Evolutionary conservation across 2,329 filamentous ascomycete species (phyloP).

Genomic region (Colletotrichum simmondsii): DNA sequence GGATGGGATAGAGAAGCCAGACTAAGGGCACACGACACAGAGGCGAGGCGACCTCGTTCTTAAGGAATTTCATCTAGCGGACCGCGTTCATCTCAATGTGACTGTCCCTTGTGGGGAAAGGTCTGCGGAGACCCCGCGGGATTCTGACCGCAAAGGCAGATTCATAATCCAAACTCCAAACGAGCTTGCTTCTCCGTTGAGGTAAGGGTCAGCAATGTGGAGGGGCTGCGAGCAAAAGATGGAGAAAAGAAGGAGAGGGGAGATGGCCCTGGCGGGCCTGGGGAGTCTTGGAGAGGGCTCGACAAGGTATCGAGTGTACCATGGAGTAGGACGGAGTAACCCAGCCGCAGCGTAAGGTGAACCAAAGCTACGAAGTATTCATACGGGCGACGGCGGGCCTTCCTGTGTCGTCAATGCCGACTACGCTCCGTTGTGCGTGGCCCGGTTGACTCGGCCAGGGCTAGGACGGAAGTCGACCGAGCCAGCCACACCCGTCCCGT

Average conservation of each 20-base stretch:
- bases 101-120: conserved; percentile 30
- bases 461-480: conserved; percentile 34
- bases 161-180: conserved; percentile 27
- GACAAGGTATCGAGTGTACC: background rate
- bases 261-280: background rate
- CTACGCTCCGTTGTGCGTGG: conserved; percentile 19
- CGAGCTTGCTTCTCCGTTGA: conserved; percentile 24
- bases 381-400: background rate
- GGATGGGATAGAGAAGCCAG: background rate
- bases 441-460: conserved; percentile 29
- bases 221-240: conserved; percentile 26
- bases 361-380: background rate
- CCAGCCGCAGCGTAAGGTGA: background rate
- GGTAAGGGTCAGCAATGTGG: conserved; percentile 17
- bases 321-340: too few species aligned
- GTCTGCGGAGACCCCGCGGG: conserved; percentile 34
- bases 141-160: conserved; percentile 30
- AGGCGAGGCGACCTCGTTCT: conserved; percentile 5
- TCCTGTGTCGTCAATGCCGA: conserved; percentile 26
- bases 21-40: background rate
- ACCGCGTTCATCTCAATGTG: conserved; percentile 11
- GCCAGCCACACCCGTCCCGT: conserved; percentile 14
- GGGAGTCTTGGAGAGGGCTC: background rate
- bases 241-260: conserved; percentile 21
- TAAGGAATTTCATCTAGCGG: conserved; percentile 10